Conservation (phyloP, 176 grass and related monocot genomes). For the Ananas comosus region DNA sequence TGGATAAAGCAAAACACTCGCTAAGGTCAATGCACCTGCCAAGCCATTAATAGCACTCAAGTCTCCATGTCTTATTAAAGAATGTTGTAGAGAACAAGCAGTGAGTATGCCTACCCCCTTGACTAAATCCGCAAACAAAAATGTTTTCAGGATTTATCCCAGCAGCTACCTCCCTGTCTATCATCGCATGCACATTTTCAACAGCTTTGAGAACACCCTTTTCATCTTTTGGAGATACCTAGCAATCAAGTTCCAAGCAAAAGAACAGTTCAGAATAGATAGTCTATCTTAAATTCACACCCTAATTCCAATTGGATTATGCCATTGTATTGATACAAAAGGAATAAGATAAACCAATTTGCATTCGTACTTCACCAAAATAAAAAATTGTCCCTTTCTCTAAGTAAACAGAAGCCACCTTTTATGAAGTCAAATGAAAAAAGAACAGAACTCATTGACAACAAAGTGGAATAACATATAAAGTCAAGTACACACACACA, state of each 20-base stretch:
- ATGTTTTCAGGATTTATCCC: constrained; percentile 70
- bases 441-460: not conserved
- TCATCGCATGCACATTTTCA: constrained; percentile 78
- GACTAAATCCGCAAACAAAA: constrained; percentile 87
- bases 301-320: too few species aligned
- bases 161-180: constrained; percentile 57
- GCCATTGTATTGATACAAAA: too few species aligned
- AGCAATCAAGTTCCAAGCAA: constrained; percentile 8
- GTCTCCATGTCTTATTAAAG: not conserved
- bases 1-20: constrained; percentile 78
- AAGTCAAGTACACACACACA: not conserved
- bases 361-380: not conserved
- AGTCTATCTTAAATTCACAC: not conserved
- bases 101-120: constrained; percentile 39
- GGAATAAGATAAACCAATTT: constrained; percentile 6
- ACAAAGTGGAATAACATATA: not conserved
- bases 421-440: not conserved
- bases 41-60: not conserved
- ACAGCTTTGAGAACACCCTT: constrained; percentile 63
- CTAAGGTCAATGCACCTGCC: constrained; percentile 70
- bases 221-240: constrained; percentile 79
- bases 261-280: constrained; percentile 6
- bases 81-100: not conserved
- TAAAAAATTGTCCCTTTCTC: not conserved
- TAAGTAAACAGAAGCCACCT: not conserved